phyloP scores from a whole-genome alignment of 2,329 filamentous ascomycete genomes.

The Apiospora marii region DNA sequence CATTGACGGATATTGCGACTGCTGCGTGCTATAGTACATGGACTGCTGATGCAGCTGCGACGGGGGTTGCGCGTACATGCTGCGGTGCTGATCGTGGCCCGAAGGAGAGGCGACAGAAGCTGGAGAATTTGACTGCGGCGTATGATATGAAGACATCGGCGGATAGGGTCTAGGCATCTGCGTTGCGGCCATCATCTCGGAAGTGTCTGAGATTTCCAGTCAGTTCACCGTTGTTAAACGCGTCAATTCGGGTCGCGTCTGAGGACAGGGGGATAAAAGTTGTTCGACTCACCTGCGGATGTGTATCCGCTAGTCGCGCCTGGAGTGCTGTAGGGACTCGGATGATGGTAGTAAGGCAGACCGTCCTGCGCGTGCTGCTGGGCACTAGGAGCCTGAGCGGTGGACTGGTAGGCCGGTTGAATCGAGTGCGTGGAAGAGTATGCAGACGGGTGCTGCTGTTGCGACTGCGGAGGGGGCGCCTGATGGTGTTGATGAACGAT shows the following conservation, averaged over 20 bases:
- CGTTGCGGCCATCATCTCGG: constrained; percentile 72
- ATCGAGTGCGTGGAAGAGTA: constrained; percentile 74
- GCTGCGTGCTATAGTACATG: constrained; percentile 76
- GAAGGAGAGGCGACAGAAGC: constrained; percentile 91
- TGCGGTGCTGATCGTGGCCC: constrained; percentile 86
- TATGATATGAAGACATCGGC: constrained; percentile 83
- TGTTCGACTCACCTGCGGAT: constrained; percentile 75
- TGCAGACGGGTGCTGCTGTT: constrained; percentile 65
- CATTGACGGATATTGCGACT: constrained; percentile 72
- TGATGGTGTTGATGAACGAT: constrained; percentile 78
- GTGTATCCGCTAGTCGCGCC: constrained; percentile 85
- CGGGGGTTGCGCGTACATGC: constrained; percentile 81
- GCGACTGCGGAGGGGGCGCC: constrained; percentile 66
- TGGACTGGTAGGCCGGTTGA: constrained; percentile 73
- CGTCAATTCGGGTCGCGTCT: constrained; percentile 9
- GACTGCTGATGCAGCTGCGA: constrained; percentile 80
- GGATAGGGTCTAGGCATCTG: constrained; percentile 83
- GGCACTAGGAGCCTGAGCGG: constrained; percentile 66
- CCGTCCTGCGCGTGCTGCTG: constrained; percentile 71
- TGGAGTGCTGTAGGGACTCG: constrained; percentile 83
- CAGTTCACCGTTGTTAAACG: constrained; percentile 30
- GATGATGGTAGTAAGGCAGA: constrained; percentile 78
- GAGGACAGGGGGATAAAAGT: not conserved
- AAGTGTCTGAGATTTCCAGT: constrained; percentile 54
- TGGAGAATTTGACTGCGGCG: constrained; percentile 93